Evolutionary conservation across 1,284 basidiomycete species (phyloP).

Genomic region (Ceratorhiza oryzae-sativae): DNA sequence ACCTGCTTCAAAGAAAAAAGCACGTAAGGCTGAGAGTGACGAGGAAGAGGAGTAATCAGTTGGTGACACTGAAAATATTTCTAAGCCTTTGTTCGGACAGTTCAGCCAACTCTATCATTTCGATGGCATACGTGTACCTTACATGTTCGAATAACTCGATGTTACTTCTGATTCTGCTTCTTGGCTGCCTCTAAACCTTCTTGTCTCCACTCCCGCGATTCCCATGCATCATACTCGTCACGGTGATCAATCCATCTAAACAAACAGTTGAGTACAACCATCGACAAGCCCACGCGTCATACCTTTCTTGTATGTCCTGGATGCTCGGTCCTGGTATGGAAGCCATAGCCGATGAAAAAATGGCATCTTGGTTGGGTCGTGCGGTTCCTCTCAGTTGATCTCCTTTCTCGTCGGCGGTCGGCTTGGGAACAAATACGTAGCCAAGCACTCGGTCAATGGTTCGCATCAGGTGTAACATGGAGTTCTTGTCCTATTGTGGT

Average conservation of each 20-base stretch:
- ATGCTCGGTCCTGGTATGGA: slow-evolving; percentile 64
- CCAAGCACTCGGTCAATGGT: slow-evolving; percentile 89
- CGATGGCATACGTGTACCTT: not conserved
- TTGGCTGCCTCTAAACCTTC: slow-evolving; percentile 37
- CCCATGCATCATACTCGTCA: slow-evolving; percentile 43
- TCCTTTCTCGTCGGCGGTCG: slow-evolving; percentile 57
- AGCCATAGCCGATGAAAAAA: slow-evolving; percentile 72
- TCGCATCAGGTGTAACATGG: slow-evolving; percentile 86
- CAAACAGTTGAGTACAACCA: not conserved
- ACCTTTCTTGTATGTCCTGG: slow-evolving; percentile 86
- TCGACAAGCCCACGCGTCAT: slow-evolving; percentile 47
- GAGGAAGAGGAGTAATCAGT: slow-evolving; percentile 6
- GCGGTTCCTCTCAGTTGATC: slow-evolving; percentile 55
- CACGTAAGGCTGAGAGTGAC: slow-evolving; percentile 17
- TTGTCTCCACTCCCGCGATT: slow-evolving; percentile 41
- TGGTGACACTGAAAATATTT: not conserved
- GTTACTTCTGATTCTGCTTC: not conserved
- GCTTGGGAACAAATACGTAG: slow-evolving; percentile 79
- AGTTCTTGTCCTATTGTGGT: slow-evolving; percentile 79
- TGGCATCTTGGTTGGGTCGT: slow-evolving; percentile 68
- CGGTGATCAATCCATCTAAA: slow-evolving; percentile 41
- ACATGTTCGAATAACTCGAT: not conserved
- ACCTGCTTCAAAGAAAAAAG: slow-evolving; percentile 22
- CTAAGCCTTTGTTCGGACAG: not conserved
- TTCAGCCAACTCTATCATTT: not conserved